These are phyloP conservation scores for Pseudogymnoascus sp. DNA, from an alignment of 2,329 filamentous ascomycete species.

Conservation along the genomic window DNA sequence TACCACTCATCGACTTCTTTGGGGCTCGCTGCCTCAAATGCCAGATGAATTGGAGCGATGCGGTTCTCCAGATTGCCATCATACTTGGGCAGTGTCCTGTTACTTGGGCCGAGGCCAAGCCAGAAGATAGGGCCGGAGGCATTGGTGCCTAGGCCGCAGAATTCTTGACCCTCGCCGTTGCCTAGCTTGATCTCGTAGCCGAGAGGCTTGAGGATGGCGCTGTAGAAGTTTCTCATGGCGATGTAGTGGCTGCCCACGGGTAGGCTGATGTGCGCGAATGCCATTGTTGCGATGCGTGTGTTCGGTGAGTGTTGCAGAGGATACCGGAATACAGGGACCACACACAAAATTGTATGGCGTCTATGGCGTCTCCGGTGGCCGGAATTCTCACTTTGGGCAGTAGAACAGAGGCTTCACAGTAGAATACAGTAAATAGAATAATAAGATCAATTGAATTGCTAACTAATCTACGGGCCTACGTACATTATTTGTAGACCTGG, in stretches of 20 bases:
- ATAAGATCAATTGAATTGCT: too few species aligned
- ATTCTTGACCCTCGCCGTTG: constrained; percentile 13
- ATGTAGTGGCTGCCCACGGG: constrained; percentile 15
- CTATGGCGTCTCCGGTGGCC: too few species aligned
- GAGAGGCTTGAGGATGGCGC: constrained; percentile 15
- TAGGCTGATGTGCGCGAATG: constrained; percentile 17
- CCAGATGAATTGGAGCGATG: constrained; percentile 14
- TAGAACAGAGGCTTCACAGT: too few species aligned
- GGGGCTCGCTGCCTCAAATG: constrained; percentile 13
- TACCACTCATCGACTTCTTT: constrained; percentile 18
- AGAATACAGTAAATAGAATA: too few species aligned
- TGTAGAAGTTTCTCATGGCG: constrained; percentile 20
- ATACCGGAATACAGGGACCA: too few species aligned
- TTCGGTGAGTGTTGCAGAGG: constrained; percentile 22
- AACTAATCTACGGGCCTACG: too few species aligned
- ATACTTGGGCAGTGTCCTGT: constrained; percentile 1
- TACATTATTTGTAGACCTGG: too few species aligned
- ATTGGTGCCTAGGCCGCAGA: constrained; percentile 12
- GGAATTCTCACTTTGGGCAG: too few species aligned
- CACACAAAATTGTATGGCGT: too few species aligned
- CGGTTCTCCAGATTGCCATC: constrained; percentile 4
- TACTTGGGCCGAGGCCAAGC: constrained; percentile 16
- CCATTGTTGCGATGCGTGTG: constrained; percentile 12
- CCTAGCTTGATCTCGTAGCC: constrained; percentile 16
- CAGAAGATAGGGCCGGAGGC: constrained; percentile 16